Percentiles rank a stretch among this genome's conserved stretches.
phyloP scores from a whole-genome alignment of 2,329 filamentous ascomycete genomes.

The Fusarium luffae region DNA sequence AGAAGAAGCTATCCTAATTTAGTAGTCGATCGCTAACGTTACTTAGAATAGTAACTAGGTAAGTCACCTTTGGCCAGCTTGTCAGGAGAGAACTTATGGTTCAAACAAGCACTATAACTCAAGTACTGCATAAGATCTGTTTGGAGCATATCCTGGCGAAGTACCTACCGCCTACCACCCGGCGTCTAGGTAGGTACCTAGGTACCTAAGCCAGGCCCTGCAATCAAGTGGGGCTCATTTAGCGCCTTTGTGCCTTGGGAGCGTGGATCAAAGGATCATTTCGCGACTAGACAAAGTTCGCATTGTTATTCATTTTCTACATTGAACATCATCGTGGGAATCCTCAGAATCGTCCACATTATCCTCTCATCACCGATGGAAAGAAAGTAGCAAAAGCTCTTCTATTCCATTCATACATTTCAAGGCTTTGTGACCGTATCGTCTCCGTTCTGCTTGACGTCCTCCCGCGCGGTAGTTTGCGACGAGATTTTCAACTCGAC shows the following conservation, averaged over 20 bases:
- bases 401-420: background rate
- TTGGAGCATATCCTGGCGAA: background rate
- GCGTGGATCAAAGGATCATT: conserved; percentile 26
- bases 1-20: conserved; percentile 27
- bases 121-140: conserved; percentile 37
- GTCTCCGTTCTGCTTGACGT: background rate
- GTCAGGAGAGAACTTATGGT: conserved; percentile 31
- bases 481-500: conserved; percentile 2
- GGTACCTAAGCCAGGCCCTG: conserved; percentile 1
- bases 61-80: conserved; percentile 39
- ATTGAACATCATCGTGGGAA: background rate
- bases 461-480: conserved; percentile 15
- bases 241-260: conserved; percentile 8
- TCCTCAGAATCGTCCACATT: background rate
- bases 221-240: conserved; percentile 1
- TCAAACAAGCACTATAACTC: conserved; percentile 11
- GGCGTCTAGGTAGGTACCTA: too few relatives aligned
- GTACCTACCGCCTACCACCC: background rate
- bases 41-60: background rate
- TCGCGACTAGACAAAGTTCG: conserved; percentile 29
- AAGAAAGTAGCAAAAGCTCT: background rate
- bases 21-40: conserved; percentile 7
- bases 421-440: conserved; percentile 14
- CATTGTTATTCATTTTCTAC: conserved; percentile 1
- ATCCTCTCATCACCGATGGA: conserved; percentile 9